Conservation (phyloP, 176 grass and related monocot species). For the Tillandsia fasciculata region DNA sequence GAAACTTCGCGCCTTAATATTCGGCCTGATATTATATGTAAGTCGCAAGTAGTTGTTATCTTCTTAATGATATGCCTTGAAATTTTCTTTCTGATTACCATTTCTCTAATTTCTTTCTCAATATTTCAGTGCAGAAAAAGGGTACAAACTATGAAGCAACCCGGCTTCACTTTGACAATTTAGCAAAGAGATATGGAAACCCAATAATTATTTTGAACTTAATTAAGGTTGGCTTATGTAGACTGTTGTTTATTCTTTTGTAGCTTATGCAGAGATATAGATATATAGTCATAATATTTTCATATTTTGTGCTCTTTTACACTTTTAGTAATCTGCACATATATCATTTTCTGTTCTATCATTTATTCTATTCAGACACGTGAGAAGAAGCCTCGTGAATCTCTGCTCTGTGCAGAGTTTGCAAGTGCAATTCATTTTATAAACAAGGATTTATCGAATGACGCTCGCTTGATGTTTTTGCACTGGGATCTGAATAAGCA, state of each 20-base stretch:
- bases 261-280: background rate
- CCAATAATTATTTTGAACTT: slow-evolving; percentile 98
- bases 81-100: slow-evolving; percentile 1
- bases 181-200: slow-evolving; percentile 86
- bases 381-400: slow-evolving; percentile 97
- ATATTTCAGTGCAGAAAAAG: slow-evolving; percentile 55
- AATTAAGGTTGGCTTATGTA: slow-evolving; percentile 62
- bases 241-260: background rate
- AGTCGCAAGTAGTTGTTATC: slow-evolving; percentile 21
- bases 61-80: slow-evolving; percentile 1
- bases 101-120: background rate
- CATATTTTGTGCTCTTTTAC: background rate
- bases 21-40: slow-evolving; percentile 93
- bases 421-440: slow-evolving; percentile 78
- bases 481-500: slow-evolving; percentile 99
- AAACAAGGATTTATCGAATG: slow-evolving; percentile 65
- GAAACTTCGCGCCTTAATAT: slow-evolving; percentile 96
- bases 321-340: slow-evolving; percentile 17
- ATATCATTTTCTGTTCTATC: slow-evolving; percentile 11
- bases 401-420: slow-evolving; percentile 85
- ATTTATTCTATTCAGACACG: slow-evolving; percentile 53
- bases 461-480: slow-evolving; percentile 67
- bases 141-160: slow-evolving; percentile 74
- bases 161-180: slow-evolving; percentile 91
- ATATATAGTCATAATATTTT: background rate